phyloP scores from a whole-genome alignment of 257 asterid species.

The Coffea canephora region DNA sequence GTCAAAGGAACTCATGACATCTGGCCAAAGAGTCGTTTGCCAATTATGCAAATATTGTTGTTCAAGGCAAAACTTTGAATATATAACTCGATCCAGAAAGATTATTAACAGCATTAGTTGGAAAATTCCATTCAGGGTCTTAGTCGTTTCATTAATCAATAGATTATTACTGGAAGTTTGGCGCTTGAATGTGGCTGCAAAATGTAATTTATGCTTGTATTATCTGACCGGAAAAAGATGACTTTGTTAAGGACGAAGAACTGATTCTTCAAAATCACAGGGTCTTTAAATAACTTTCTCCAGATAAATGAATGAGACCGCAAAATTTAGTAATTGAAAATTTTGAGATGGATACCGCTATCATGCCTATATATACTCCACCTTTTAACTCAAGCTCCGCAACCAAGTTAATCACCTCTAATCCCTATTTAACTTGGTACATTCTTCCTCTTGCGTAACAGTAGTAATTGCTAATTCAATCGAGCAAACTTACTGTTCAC shows the following conservation, averaged over 20 bases:
- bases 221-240: neutral
- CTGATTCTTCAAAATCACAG: neutral
- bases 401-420: neutral
- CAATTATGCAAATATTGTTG: too few species aligned
- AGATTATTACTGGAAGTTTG: neutral
- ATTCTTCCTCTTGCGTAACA: too few species aligned
- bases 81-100: too few species aligned
- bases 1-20: too few species aligned
- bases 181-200: neutral
- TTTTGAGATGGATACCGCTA: neutral
- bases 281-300: neutral
- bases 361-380: neutral
- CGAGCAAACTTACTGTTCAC: neutral
- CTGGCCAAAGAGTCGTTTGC: too few species aligned
- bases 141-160: neutral
- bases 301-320: neutral
- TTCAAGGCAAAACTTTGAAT: too few species aligned
- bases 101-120: too few species aligned
- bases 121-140: neutral
- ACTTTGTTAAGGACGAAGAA: neutral
- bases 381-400: neutral
- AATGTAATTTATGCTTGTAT: neutral
- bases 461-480: too few species aligned
- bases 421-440: neutral
- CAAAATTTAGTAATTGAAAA: neutral